Evolutionary conservation across 1,284 basidiomycete species (phyloP).

Genomic region (Takashimella tepidaria): DNA sequence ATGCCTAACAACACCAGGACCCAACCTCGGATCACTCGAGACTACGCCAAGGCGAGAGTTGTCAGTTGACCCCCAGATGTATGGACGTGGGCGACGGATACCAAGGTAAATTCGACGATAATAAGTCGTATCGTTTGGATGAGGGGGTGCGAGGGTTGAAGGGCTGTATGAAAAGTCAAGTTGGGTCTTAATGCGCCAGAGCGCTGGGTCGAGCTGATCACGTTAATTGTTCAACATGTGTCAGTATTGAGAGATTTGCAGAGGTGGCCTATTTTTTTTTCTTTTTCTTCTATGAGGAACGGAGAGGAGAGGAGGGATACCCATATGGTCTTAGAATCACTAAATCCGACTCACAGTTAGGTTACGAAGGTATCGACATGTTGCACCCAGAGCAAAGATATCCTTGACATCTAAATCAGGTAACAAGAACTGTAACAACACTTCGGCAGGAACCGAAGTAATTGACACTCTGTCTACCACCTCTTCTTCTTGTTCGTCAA

Average conservation of each 20-base stretch:
- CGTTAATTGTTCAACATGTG: neutral
- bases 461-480: no score
- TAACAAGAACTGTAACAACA: constrained; percentile 67
- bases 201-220: constrained; percentile 59
- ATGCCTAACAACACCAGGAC: constrained; percentile 35
- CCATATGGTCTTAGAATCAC: constrained; percentile 30
- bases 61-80: constrained; percentile 70
- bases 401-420: constrained; percentile 58
- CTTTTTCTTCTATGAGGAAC: no score
- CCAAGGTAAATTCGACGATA: constrained; percentile 75
- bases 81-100: constrained; percentile 57
- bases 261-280: no score
- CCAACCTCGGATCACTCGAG: constrained; percentile 21
- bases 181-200: constrained; percentile 68
- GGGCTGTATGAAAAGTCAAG: constrained; percentile 74
- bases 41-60: constrained; percentile 24
- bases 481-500: no score
- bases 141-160: constrained; percentile 18
- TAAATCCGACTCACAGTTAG: constrained; percentile 50
- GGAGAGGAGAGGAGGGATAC: neutral
- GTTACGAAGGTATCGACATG: constrained; percentile 23
- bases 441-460: constrained; percentile 51
- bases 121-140: constrained; percentile 47
- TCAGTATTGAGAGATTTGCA: no score
- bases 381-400: constrained; percentile 53